Evolutionary conservation across 768 basidiomycete genomes (phyloP).

Genomic region (Boletus edulis): DNA sequence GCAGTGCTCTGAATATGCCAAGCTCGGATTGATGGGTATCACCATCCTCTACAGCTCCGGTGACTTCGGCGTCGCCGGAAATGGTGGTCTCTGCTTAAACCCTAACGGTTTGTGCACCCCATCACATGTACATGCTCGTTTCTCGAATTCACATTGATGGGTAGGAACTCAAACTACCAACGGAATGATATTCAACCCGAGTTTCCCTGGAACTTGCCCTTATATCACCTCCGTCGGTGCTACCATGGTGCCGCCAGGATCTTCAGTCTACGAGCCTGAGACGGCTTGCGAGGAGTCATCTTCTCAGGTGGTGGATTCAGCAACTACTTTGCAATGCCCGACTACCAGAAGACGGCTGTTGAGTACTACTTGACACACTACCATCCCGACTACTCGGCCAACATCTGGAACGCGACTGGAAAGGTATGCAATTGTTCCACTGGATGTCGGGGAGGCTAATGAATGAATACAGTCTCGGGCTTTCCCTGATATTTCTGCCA

Average conservation of each 20-base stretch:
- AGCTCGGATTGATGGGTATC: conserved; percentile 40
- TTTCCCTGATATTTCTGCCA: conserved; percentile 38
- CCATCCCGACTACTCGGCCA: conserved; percentile 21
- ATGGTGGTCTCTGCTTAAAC: background rate
- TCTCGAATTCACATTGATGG: background rate
- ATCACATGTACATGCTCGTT: background rate
- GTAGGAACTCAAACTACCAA: conserved; percentile 27
- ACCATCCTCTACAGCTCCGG: conserved; percentile 45
- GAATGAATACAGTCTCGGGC: conserved; percentile 29
- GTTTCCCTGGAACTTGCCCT: conserved; percentile 48
- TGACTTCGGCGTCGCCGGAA: conserved; percentile 43
- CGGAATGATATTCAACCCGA: conserved; percentile 52
- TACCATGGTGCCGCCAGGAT: conserved; percentile 37
- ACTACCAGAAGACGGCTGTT: conserved; percentile 39
- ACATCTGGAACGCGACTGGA: conserved; percentile 30
- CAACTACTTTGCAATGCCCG: conserved; percentile 40
- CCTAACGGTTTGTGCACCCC: conserved; percentile 10
- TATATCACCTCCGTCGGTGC: conserved; percentile 52
- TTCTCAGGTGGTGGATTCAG: conserved; percentile 45
- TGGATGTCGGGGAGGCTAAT: background rate
- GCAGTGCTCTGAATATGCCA: conserved; percentile 46
- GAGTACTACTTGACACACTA: conserved; percentile 31
- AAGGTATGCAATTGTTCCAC: background rate
- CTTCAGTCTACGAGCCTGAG: conserved; percentile 43
- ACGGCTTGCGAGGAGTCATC: conserved; percentile 42